A percentile compares a stretch with the other conserved stretches of the same genome.
Evolutionary conservation across 31 red algal species (phyloP).

Genomic region (Asparagopsis taxiformis): DNA sequence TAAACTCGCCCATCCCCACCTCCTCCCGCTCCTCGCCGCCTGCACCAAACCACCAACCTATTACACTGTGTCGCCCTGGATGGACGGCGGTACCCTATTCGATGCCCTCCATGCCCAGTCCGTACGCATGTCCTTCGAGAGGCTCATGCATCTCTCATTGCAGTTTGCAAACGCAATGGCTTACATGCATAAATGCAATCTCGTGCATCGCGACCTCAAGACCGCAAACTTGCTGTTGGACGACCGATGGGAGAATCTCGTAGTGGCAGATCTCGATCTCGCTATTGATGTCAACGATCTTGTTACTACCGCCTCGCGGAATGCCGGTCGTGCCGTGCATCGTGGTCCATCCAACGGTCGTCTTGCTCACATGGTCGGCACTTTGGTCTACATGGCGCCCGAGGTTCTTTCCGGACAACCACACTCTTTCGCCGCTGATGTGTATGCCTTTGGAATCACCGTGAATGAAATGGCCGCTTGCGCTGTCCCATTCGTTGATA

Average conservation of each 20-base stretch:
- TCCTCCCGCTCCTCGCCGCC: conserved; percentile 78
- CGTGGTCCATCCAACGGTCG: conserved; percentile 85
- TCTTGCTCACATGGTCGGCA: conserved; percentile 94
- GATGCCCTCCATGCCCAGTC: conserved; percentile 76
- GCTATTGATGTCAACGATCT: conserved; percentile 59
- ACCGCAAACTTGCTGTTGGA: conserved; percentile 89
- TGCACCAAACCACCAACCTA: conserved; percentile 79
- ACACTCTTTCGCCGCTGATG: conserved; percentile 81
- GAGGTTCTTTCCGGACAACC: conserved; percentile 78
- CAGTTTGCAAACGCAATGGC: conserved; percentile 82
- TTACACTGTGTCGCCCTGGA: conserved; percentile 82
- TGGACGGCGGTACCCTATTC: conserved; percentile 76
- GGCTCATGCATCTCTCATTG: conserved; percentile 41
- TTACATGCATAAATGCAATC: conserved; percentile 76
- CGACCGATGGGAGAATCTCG: conserved; percentile 33
- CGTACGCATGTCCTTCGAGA: conserved; percentile 37
- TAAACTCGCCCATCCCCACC: conserved; percentile 63
- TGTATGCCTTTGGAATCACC: conserved; percentile 90
- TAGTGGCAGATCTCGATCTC: conserved; percentile 90
- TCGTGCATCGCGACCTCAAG: conserved; percentile 95
- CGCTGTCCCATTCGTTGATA: conserved; percentile 91
- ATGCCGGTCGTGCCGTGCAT: conserved; percentile 66
- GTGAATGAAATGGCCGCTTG: conserved; percentile 88
- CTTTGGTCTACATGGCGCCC: conserved; percentile 94
- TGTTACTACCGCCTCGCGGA: conserved; percentile 18